Evolutionary conservation across 202 grass and related monocot genomes (phyloP), one percentile per base, ranked within the genome.

Genomic region (Elaeis oleifera): DNA sequence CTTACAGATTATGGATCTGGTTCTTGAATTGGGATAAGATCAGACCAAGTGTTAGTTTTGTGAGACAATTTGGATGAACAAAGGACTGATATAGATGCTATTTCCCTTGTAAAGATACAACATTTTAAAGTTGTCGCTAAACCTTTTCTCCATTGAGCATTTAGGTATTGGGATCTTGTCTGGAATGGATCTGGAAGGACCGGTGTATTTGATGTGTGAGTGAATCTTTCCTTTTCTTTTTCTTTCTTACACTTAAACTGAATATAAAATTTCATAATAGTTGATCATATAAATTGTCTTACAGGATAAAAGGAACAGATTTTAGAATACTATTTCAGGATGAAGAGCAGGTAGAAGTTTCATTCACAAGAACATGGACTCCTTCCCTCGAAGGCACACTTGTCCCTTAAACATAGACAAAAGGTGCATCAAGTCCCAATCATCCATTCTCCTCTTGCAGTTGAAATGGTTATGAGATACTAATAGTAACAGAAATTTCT

Each of bases 131-230:
- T 44, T 44, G 36, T 44, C 3, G 11, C 2, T 44, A 44, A 31
- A 44, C 36, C 36, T 44, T 44, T 20, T 13, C 14, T 44, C 36
- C 36, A 14, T 8, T 13, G 7, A 44, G 8, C 36, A 44, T 44
- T 44, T 13, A 96, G 86, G 75, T 96, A 96, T 49, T 96, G 90
- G 90, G 90, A 96, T 71, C 19, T 96, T 83, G 86, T 90, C 63
- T 96, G 90, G 90, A 85, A 76, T 71, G 70, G 51, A 67, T 65
- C 70, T 19, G 78, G 73, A 16, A 32, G 28, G 44, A 9, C 72
- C 56, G 83, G 78, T 65, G 80, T 61, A 66, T 88, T 90, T 68
- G 83, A 96, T 60, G 66, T 90, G 90, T 96, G 81, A 88, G 81
- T 57, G 11, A 25, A 44, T 31, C 49, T 54, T 71, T 68, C 29